Conservation (phyloP, 1,284 basidiomycete genomes). For the Cyathus olla region DNA sequence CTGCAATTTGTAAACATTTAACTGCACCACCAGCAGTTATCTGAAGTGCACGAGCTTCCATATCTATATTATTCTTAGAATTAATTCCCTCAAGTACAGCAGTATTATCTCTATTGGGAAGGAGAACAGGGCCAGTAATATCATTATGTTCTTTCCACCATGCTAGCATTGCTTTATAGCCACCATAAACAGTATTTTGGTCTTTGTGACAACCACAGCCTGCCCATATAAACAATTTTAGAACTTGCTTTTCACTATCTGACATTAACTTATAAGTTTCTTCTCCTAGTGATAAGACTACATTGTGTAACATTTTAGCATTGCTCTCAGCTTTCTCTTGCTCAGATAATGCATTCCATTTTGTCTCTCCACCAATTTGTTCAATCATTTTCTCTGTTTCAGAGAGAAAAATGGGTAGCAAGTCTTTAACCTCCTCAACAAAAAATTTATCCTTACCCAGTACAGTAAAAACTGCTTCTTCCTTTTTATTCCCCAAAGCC, state of each 20-base stretch:
- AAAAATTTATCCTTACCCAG: background rate
- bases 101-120: constrained; percentile 25
- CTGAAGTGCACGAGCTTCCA: constrained; percentile 27
- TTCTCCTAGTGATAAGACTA: background rate
- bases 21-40: constrained; percentile 29
- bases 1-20: constrained; percentile 33
- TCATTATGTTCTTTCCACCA: background rate
- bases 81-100: constrained; percentile 9
- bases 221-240: background rate
- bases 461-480: background rate
- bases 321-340: background rate
- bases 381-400: background rate
- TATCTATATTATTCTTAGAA: constrained; percentile 6
- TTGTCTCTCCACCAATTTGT: background rate
- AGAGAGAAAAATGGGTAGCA: background rate
- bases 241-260: background rate
- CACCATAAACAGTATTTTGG: constrained; percentile 1
- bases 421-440: background rate
- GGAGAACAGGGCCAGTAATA: constrained; percentile 4
- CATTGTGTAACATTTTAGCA: background rate
- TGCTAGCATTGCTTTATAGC: background rate
- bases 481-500: background rate
- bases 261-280: background rate
- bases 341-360: background rate
- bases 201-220: background rate